A percentile compares a stretch with the other conserved stretches of the same genome.
Evolutionary conservation across 225 moss, liverwort and hornwort genomes (phyloP).

Genomic region (Thuidium tamariscinum): DNA sequence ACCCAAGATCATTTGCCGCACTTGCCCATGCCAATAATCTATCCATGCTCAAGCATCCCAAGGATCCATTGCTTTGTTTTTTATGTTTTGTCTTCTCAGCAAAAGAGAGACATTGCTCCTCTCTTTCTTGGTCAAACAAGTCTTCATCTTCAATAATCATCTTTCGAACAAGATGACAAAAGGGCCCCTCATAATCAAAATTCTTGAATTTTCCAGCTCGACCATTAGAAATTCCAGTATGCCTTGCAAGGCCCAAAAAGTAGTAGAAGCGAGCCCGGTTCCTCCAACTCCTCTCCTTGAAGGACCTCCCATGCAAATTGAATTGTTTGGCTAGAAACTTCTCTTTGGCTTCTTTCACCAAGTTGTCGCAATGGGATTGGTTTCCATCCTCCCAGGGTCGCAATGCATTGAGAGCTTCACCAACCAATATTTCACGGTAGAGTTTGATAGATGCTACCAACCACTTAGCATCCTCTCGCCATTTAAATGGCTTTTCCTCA

Average conservation of each 20-base stretch:
- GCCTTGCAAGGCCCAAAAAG: not conserved
- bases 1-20: not conserved
- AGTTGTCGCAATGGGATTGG: accelerated
- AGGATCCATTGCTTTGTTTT: not conserved
- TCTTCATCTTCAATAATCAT: not conserved
- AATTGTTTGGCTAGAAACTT: accelerated
- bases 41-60: not conserved
- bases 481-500: accelerated
- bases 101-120: not conserved
- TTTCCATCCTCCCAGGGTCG: not conserved
- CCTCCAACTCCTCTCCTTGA: not conserved
- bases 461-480: accelerated
- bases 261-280: not conserved
- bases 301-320: not conserved
- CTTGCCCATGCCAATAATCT: not conserved
- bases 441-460: not conserved
- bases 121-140: not conserved
- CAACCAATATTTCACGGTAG: accelerated
- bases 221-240: not conserved
- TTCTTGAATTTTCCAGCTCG: not conserved
- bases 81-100: not conserved
- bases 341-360: not conserved
- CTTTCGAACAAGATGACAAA: not conserved
- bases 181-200: not conserved
- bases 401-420: accelerated